Base-by-base conservation (phyloP, 257 asterid genomes). In the Nicotiana obtusifolia region DNA sequence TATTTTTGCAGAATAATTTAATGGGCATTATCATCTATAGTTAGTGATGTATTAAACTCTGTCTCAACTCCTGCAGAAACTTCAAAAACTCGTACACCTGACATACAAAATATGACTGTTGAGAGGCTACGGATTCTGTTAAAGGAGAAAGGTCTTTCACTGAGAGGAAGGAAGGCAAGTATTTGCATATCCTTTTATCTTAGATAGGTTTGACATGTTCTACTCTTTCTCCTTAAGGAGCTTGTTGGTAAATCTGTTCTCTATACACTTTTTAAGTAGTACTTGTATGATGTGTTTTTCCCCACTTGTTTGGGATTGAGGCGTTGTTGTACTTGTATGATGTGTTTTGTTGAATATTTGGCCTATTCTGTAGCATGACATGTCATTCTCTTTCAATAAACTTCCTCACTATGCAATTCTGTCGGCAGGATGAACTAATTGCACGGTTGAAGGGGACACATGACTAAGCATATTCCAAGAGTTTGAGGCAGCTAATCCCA, bases 121-220 rank as follows among this genome's bases (percentile, higher is more conserved):
- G 95, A 91, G 68, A 91, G 87, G 77, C 86, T 94, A 8, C 95
- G 97, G 75, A 87, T 85, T 76, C 88, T 94, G 78, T 88, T 94
- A 49, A 87, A 85, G 88, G 97, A 88, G 81, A 94, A 85, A 86
- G 94, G 97, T 71, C 94, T 94, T 85, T 89, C 93, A 6, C 78
- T 71, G 44, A 90, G 82, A 35, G 98, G 98, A 78, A 91, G 87
- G 83, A 94, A 94, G 92, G 98, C 84, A 86, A 93, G 95, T 82
- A 73, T 62, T 33, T 11, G 15, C 64, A 16, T 77, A 26, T 14
- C 54, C 47, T 10, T 6, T 80, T n/a, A 5, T 81, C 30, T 28
- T 33, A 16, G 35, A 10, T 37, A 35, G 53, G 54, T 47, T 47
- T 61, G 80, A 26, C 10, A n/a, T 10, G 8, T 28, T 28, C 5